Evolutionary conservation across 257 asterid genomes (phyloP).

Genomic region (Ligustrum vulgare): DNA sequence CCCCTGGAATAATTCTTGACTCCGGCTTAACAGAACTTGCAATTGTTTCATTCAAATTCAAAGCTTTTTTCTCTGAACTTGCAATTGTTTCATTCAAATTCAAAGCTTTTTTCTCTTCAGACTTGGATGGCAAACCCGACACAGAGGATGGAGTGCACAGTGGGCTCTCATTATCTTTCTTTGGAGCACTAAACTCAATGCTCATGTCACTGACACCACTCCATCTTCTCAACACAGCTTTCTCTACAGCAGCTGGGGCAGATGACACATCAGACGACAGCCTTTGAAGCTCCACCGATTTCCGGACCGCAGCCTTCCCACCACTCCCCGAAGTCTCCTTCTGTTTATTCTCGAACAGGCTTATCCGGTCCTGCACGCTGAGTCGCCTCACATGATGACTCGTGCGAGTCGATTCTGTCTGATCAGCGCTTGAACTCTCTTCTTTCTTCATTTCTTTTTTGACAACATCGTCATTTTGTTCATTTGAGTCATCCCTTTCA

Average conservation of each 20-base stretch:
- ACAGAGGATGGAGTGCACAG: constrained; percentile 51
- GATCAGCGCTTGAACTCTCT: constrained; percentile 38
- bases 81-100: constrained; percentile 27
- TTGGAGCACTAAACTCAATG: constrained; percentile 76
- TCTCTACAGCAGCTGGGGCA: constrained; percentile 51
- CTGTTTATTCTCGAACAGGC: constrained; percentile 83
- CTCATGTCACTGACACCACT: constrained; percentile 95
- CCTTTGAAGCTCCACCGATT: constrained; percentile 71
- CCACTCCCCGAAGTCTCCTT: constrained; percentile 65
- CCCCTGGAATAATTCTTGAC: constrained; percentile 36
- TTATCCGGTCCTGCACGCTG: constrained; percentile 91
- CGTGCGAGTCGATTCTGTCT: constrained; percentile 35
- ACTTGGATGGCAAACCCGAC: constrained; percentile 35
- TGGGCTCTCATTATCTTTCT: constrained; percentile 66
- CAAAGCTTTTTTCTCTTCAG: constrained; percentile 40
- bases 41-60: constrained; percentile 26
- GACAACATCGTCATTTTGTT: constrained; percentile 17
- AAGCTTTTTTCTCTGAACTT: constrained; percentile 42
- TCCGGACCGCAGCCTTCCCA: constrained; percentile 57
- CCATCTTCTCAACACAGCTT: constrained; percentile 82
- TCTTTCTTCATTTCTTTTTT: constrained; percentile 31
- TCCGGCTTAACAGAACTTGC: constrained; percentile 47
- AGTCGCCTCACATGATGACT: constrained; percentile 67
- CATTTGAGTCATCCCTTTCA: constrained; percentile 34
- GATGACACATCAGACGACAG: constrained; percentile 67